phyloP scores from a whole-genome alignment of 1,139 yeast genomes.

The Kluyveromyces sp. region DNA sequence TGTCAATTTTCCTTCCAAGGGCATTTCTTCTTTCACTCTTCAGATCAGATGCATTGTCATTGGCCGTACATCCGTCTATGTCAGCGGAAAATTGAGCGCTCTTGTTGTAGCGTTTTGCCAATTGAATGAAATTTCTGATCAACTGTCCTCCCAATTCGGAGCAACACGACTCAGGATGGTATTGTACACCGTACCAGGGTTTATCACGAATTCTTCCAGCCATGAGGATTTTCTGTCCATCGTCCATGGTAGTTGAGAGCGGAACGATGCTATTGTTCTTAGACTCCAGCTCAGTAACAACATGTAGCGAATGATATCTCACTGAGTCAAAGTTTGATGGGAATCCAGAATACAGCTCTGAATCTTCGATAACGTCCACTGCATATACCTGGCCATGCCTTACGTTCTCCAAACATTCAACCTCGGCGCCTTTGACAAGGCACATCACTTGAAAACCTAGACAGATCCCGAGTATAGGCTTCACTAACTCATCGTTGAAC shows the following conservation, averaged over 20 bases:
- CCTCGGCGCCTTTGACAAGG: constrained; percentile 51
- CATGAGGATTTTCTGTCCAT: constrained; percentile 51
- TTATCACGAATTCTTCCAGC: constrained; percentile 54
- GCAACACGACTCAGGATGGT: constrained; percentile 94
- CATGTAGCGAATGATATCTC: constrained; percentile 82
- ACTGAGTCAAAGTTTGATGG: constrained; percentile 54
- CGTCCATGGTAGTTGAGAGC: constrained; percentile 46
- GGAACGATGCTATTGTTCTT: constrained; percentile 41
- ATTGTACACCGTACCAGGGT: constrained; percentile 92
- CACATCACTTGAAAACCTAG: constrained; percentile 87
- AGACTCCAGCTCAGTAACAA: constrained; percentile 24
- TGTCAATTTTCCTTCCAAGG: constrained; percentile 19
- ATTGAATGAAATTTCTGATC: constrained; percentile 52
- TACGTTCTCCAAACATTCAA: constrained; percentile 49
- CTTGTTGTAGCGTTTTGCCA: constrained; percentile 37
- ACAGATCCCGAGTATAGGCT: constrained; percentile 88
- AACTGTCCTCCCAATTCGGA: constrained; percentile 59
- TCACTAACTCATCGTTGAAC: constrained; percentile 21
- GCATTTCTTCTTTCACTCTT: not conserved
- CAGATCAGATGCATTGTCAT: not conserved
- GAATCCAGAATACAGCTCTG: constrained; percentile 37
- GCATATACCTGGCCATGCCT: constrained; percentile 82
- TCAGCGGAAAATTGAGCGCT: not conserved
- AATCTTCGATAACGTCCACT: constrained; percentile 30
- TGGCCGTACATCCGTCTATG: not conserved